A percentile compares a stretch with the other conserved stretches of the same genome.
Conservation (phyloP, 371 early-diverging fungal species). For the Rhizopus sp. region DNA sequence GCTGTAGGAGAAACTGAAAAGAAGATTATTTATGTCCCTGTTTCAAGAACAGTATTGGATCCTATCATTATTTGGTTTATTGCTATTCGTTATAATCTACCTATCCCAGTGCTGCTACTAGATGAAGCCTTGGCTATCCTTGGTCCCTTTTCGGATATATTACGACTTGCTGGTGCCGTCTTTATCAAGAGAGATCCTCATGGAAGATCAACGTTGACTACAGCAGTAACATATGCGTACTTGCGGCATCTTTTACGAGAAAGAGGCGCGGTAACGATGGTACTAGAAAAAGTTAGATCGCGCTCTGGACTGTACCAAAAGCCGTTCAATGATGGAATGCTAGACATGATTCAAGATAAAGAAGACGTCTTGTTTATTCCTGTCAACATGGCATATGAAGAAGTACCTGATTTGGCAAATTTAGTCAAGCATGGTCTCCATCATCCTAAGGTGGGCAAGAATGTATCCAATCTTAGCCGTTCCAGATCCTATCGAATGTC, state of each 20-base stretch:
- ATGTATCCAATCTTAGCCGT: neutral
- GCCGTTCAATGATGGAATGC: conserved; percentile 25
- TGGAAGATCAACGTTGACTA: conserved; percentile 22
- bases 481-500: conserved; percentile 22
- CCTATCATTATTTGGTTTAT: conserved; percentile 36
- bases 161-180: conserved; percentile 29
- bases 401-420: conserved; percentile 26
- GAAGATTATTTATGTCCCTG: conserved; percentile 34
- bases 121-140: conserved; percentile 36
- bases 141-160: conserved; percentile 33
- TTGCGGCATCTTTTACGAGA: conserved; percentile 22
- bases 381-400: conserved; percentile 31
- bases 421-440: conserved; percentile 25
- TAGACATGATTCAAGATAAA: conserved; percentile 20
- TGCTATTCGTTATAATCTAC: conserved; percentile 31
- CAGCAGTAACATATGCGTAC: conserved; percentile 32
- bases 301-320: conserved; percentile 25
- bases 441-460: neutral
- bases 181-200: conserved; percentile 32
- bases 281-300: conserved; percentile 30
- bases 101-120: conserved; percentile 27
- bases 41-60: conserved; percentile 32
- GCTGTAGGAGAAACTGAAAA: conserved; percentile 16
- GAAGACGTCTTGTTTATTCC: conserved; percentile 30
- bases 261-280: conserved; percentile 25